Evolutionary conservation across 1,139 yeast species (phyloP), one percentile per base, ranked within the genome.

Genomic region (Yamadazyma dushanensis): DNA sequence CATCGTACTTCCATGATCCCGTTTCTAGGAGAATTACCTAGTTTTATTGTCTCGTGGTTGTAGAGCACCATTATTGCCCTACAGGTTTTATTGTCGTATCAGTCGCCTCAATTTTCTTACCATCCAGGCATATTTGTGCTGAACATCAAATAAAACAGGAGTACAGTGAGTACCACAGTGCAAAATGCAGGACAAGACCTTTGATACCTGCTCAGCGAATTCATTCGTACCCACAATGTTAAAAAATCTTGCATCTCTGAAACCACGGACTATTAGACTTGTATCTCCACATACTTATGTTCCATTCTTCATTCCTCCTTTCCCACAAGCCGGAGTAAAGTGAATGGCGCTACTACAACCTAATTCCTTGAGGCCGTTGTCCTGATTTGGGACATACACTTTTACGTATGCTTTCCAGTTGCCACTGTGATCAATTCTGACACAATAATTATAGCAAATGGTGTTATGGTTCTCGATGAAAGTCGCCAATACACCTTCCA

Each of bases 401-500:
- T 32, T 32, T 11, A 32, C 19, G 26, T 26, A 32, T 26, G 35
- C 35, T 32, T 20, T 26, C 35, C 35, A 32, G 31, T 32, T 26
- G 19, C 35, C 35, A 20, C 26, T 22, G 19, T 32, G n/a, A 16
- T 32, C 35, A 26, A 32, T 26, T 26, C 26, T 20, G 26, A 32
- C 31, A 26, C 35, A 26, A 26, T 32, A 32, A 15, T 14, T 26
- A 26, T 26, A 32, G 27, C 31, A 26, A 20, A 32, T 10, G 24
- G 19, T 26, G 30, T 32, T 26, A 15, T 32, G 35, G 25, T 26
- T 20, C 26, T 32, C 26, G 22, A 32, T 13, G 30, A 32, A 32
- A 26, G 35, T 32, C 21, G 18, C 31, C 16, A 32, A 32, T 21
- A 16, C 35, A 15, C 31, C 29, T 26, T 32, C 35, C 22, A 32